Evolutionary conservation across 1,284 basidiomycete genomes (phyloP).

Genomic region (Cyathus pygmaeus): DNA sequence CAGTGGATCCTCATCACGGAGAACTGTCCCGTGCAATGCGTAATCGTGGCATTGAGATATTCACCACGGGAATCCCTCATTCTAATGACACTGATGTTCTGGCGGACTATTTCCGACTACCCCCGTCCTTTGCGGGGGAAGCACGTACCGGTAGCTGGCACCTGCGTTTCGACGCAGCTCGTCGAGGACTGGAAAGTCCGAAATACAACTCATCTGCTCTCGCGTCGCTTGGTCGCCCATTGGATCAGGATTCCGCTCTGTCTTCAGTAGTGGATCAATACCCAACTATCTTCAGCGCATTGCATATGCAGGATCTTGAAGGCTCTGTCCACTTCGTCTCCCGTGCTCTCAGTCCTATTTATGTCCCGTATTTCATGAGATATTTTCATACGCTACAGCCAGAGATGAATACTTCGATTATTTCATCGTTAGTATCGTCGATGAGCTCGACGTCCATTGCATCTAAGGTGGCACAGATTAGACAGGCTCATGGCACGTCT

Average conservation of each 20-base stretch:
- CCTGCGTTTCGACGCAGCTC: conserved; percentile 41
- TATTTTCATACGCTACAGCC: conserved; percentile 15
- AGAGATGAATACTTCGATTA: background rate
- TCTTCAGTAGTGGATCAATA: conserved; percentile 53
- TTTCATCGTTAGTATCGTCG: background rate
- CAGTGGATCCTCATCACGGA: conserved; percentile 89
- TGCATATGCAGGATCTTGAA: conserved; percentile 13
- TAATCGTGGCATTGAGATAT: conserved; percentile 94
- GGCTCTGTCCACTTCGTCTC: conserved; percentile 54
- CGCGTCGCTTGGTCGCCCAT: conserved; percentile 40
- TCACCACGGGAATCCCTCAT: conserved; percentile 49
- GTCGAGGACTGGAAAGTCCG: conserved; percentile 46
- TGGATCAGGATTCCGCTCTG: conserved; percentile 61
- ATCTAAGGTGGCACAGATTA: conserved; percentile 12
- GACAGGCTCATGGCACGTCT: conserved; percentile 30
- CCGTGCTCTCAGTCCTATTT: conserved; percentile 47
- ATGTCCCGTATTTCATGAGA: conserved; percentile 48
- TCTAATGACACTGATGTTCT: conserved; percentile 60
- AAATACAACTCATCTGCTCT: conserved; percentile 6
- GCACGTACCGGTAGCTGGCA: conserved; percentile 14
- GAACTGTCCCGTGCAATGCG: conserved; percentile 98
- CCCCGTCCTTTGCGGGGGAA: conserved; percentile 28
- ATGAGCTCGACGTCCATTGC: no score
- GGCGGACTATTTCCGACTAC: conserved; percentile 61
- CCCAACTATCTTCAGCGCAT: conserved; percentile 36